Evolutionary conservation across 768 basidiomycete genomes (phyloP).

Genomic region (Fibroporia radiculosa): DNA sequence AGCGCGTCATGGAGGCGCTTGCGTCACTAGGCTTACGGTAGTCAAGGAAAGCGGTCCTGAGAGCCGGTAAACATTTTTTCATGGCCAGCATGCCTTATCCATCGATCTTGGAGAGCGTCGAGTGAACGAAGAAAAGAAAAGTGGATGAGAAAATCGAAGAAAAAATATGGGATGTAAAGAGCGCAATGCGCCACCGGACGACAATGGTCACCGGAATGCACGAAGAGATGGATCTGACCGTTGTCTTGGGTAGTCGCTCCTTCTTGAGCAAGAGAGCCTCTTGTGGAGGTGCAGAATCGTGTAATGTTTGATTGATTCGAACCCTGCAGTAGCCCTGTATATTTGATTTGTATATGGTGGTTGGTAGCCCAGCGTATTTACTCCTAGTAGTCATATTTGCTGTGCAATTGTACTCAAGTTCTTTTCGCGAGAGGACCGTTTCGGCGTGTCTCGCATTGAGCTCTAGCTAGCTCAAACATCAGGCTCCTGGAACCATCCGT

Average conservation of each 20-base stretch:
- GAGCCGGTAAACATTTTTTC: not conserved
- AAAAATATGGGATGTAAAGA: constrained; percentile 13
- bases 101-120: not conserved
- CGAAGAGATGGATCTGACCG: not conserved
- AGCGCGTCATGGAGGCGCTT: constrained; percentile 21
- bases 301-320: not conserved
- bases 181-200: constrained; percentile 17
- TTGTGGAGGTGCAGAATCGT: not conserved
- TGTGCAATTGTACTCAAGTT: not conserved
- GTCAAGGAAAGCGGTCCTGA: not conserved
- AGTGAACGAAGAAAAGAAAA: not conserved
- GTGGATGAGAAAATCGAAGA: constrained; percentile 8
- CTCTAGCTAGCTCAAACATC: no score
- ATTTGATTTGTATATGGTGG: not conserved
- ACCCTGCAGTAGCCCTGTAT: not conserved
- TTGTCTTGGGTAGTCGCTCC: not conserved
- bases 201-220: not conserved
- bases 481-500: no score
- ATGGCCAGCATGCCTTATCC: not conserved
- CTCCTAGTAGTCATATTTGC: not conserved
- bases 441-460: no score
- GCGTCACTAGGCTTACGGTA: constrained; percentile 19
- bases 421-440: not conserved
- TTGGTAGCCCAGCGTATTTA: not conserved
- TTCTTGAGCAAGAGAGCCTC: not conserved